Evolutionary conservation across 805 yeast species (phyloP).

Genomic region (Yueomyces sinensis): DNA sequence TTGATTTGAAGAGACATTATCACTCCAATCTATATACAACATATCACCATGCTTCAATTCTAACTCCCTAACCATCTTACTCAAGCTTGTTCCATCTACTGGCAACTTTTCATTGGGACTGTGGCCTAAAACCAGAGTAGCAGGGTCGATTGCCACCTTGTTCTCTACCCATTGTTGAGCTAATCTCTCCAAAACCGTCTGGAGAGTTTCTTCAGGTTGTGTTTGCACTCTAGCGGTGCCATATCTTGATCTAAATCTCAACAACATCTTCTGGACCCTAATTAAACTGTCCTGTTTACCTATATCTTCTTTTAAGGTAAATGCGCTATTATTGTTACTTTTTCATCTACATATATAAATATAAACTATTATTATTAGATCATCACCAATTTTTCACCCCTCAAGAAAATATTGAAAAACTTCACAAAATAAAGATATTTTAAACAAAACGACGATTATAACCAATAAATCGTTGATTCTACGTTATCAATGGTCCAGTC

Average conservation of each 20-base stretch:
- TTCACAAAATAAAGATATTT: too few species aligned
- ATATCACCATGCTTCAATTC: conserved; percentile 51
- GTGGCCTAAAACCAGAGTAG: conserved; percentile 17
- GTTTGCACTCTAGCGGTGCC: conserved; percentile 61
- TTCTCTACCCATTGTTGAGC: conserved; percentile 10
- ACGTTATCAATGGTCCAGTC: too few species aligned
- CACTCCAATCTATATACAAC: conserved; percentile 31
- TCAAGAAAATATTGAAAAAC: too few species aligned
- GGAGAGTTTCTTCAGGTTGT: conserved; percentile 26
- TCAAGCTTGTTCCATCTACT: conserved; percentile 10
- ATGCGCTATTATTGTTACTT: too few species aligned
- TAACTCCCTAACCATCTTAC: conserved; percentile 26
- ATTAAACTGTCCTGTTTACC: too few species aligned
- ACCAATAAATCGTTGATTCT: too few species aligned
- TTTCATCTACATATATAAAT: too few species aligned
- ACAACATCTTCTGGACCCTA: too few species aligned
- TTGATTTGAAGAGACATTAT: conserved; percentile 1
- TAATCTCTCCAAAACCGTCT: conserved; percentile 30
- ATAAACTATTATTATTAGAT: too few species aligned
- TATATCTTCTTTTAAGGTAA: too few species aligned
- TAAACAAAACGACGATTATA: too few species aligned
- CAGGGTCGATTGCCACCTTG: conserved; percentile 9
- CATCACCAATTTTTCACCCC: too few species aligned
- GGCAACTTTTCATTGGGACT: conserved; percentile 19
- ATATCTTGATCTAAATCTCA: conserved; percentile 71